Conservation (phyloP, 148 eudicot species). For the Rhododendron vialii region DNA sequence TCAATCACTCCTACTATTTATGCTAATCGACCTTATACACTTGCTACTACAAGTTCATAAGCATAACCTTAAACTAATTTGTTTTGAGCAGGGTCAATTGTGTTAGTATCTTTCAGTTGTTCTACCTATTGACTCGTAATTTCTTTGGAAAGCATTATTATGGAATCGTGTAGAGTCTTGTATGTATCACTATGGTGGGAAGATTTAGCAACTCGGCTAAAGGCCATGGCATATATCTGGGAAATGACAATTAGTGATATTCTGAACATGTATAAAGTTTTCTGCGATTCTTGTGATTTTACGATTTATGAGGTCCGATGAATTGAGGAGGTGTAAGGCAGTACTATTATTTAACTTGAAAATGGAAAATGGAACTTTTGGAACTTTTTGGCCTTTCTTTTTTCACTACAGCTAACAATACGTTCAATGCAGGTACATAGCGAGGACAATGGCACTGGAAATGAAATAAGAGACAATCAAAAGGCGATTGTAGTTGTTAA, state of each 20-base stretch:
- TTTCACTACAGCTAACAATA: background rate
- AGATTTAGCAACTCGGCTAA: background rate
- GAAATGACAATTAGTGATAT: background rate
- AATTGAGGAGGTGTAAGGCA: background rate
- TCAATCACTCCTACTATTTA: background rate
- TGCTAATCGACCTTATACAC: background rate
- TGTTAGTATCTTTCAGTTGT: background rate
- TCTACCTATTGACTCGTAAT: background rate
- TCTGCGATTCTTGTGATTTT: background rate
- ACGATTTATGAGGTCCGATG: background rate
- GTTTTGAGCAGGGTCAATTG: background rate
- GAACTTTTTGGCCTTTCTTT: background rate
- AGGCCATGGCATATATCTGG: background rate
- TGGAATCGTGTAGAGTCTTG: background rate
- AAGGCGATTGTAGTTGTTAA: background rate
- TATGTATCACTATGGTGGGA: background rate
- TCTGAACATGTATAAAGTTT: background rate
- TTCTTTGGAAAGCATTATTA: background rate
- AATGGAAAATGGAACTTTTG: background rate
- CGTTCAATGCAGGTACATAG: slow-evolving; percentile 19
- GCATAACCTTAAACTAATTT: background rate
- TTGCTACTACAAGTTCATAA: background rate
- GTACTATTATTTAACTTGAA: background rate
- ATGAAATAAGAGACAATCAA: slow-evolving; percentile 2
- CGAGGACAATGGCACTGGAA: slow-evolving; percentile 12